Base-by-base conservation (phyloP, 148 eudicot genomes). In the Hydrangea macrophylla region DNA sequence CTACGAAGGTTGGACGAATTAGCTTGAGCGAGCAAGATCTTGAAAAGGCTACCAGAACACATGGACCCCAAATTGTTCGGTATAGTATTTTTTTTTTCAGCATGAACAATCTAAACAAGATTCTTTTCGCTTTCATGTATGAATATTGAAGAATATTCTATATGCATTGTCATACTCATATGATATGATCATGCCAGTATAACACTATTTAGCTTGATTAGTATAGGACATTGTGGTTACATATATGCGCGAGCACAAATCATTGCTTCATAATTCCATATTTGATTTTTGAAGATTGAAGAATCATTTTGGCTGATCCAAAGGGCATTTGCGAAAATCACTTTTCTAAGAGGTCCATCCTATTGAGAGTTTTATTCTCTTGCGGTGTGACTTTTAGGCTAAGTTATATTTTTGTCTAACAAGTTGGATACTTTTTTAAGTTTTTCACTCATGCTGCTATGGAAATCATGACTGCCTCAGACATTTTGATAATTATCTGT, bases 11-110 rank as follows among this genome's bases (percentile, higher is more conserved):
- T 66, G 55, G 67, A 26, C 90, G 96, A 15, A 60, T 87, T 55
- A 87, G 92, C 69, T 64, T 90, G 68, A 81, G 85, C 11, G 96
- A 90, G 68, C 73, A 72, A 69, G 75, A 62, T 53, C 81, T 90
- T 50, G 51, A 76, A 44, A 44, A 70, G 42, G 85, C 77, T 71
- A 59, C 70, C 4, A 72, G 23, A 24, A 36, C 39, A 45, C 55
- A 73, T 51, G 84, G 80, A 51, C 30, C 74, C 42, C 72, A 79
- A 55, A 71, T 86, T n/a, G 72, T 89, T 72, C 68, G 82, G 95
- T 89, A 64, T 22, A 7, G n/a, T 9, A 6, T 23, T 8, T 9
- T 15, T 23, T 15, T 23, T 8, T 53, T 54, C 60, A 35, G 60
- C 20, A 33, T 25, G 22, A 53, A 53, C 5, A 6, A 9, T 24